These are phyloP conservation scores for Coniella lustricola DNA, from an alignment of 2,329 filamentous ascomycete genomes.

Conservation along the genomic window DNA sequence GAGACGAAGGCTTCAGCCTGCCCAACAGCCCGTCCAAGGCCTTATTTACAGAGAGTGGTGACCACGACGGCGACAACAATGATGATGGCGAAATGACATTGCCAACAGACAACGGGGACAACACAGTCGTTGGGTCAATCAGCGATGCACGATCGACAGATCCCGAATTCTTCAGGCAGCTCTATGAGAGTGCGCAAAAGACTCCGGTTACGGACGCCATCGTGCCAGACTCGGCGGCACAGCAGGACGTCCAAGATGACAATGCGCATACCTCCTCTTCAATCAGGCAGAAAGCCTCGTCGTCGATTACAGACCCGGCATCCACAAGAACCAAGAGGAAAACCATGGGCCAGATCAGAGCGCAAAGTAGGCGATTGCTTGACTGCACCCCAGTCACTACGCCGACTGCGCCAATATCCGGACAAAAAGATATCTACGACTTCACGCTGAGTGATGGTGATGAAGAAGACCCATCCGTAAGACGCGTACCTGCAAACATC, in stretches of 20 bases:
- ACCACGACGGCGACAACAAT: too few species aligned
- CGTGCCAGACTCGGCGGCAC: background rate
- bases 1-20: constrained; percentile 23
- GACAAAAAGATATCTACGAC: constrained; percentile 33
- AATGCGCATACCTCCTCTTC: background rate
- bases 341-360: background rate
- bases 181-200: constrained; percentile 40
- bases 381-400: constrained; percentile 29
- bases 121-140: constrained; percentile 2
- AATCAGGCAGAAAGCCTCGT: constrained; percentile 10
- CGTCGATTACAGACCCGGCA: constrained; percentile 24
- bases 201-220: constrained; percentile 16
- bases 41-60: background rate
- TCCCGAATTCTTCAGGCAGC: constrained; percentile 37
- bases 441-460: constrained; percentile 36
- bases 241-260: background rate
- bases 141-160: constrained; percentile 36
- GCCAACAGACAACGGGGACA: background rate
- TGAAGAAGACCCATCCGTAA: too few species aligned
- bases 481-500: constrained; percentile 5
- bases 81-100: background rate
- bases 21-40: constrained; percentile 16
- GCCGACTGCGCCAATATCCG: constrained; percentile 19
- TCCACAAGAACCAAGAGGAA: constrained; percentile 11
- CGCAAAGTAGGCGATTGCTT: constrained; percentile 13